A percentile compares a stretch with the other conserved stretches of the same genome.
Evolutionary conservation across 2,329 filamentous ascomycete genomes (phyloP).

Genomic region (Ascocoryne sarcoides): DNA sequence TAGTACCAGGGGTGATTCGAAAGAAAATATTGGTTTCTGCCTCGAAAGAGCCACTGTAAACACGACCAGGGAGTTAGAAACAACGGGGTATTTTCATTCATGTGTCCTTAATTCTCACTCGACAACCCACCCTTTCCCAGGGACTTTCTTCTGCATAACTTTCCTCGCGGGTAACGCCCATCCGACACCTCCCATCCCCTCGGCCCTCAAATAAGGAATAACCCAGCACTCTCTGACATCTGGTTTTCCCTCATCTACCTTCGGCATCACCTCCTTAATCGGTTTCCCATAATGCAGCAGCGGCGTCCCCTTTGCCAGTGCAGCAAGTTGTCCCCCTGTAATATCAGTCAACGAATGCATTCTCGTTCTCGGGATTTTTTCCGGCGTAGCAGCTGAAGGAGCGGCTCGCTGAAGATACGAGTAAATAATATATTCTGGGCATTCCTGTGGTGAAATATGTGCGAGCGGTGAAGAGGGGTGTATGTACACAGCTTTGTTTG

Average conservation of each 20-base stretch:
- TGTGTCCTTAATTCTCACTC: slow-evolving; percentile 19
- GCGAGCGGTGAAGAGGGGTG: slow-evolving; percentile 80
- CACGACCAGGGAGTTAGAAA: no score
- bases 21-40: no score
- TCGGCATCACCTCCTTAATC: slow-evolving; percentile 65
- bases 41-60: no score
- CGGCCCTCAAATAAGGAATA: slow-evolving; percentile 65
- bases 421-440: slow-evolving; percentile 84
- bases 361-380: slow-evolving; percentile 62
- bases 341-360: slow-evolving; percentile 85
- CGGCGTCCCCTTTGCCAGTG: slow-evolving; percentile 75
- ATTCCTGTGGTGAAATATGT: slow-evolving; percentile 57
- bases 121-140: slow-evolving; percentile 62
- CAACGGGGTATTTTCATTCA: neutral
- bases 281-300: slow-evolving; percentile 82
- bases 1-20: no score
- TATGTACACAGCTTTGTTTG: slow-evolving; percentile 66
- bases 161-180: slow-evolving; percentile 84
- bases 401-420: slow-evolving; percentile 68
- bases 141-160: slow-evolving; percentile 68
- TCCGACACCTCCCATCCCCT: slow-evolving; percentile 56
- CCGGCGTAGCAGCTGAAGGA: slow-evolving; percentile 35
- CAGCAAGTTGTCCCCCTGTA: slow-evolving; percentile 64
- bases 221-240: slow-evolving; percentile 69
- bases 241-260: slow-evolving; percentile 36